These are phyloP conservation scores for Herpetomonas tarakana DNA, from an alignment of 208 protist genomes.

Conservation along the genomic window DNA sequence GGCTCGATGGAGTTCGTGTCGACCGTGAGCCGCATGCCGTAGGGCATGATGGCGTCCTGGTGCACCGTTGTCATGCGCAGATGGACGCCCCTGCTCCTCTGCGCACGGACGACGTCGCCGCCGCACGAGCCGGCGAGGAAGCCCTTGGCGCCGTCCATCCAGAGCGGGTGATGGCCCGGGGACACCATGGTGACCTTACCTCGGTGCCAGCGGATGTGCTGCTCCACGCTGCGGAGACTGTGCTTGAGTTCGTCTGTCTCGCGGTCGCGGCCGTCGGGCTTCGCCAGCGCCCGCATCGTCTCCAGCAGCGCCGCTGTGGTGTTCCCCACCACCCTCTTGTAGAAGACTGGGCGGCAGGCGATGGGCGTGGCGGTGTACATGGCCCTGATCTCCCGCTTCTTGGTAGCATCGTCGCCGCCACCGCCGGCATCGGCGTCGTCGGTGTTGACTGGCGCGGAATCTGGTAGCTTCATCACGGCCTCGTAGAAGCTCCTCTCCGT, in stretches of 20 bases:
- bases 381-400: neutral
- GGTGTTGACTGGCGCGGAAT: neutral
- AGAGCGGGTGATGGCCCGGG: slow-evolving; percentile 92
- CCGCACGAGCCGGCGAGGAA: slow-evolving; percentile 41
- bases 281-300: neutral
- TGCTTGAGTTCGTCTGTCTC: slow-evolving; percentile 94
- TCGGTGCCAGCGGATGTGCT: slow-evolving; percentile 91
- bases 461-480: neutral
- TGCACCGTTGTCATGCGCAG: slow-evolving; percentile 58
- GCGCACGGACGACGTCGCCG: slow-evolving; percentile 13
- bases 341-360: neutral
- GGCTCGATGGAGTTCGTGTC: slow-evolving; percentile 56
- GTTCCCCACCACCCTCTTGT: neutral
- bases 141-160: slow-evolving; percentile 74
- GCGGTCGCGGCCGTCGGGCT: slow-evolving; percentile 24
- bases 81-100: slow-evolving; percentile 28
- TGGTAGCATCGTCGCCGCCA: neutral
- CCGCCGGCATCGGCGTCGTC: too few species aligned
- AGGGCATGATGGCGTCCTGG: slow-evolving; percentile 62
- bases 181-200: slow-evolving; percentile 94
- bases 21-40: slow-evolving; percentile 46
- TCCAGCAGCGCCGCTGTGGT: neutral
- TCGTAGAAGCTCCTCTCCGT: neutral
- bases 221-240: slow-evolving; percentile 93
- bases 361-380: neutral